phyloP scores from a whole-genome alignment of 2,329 filamentous ascomycete genomes.

The Elsinoe australis region DNA sequence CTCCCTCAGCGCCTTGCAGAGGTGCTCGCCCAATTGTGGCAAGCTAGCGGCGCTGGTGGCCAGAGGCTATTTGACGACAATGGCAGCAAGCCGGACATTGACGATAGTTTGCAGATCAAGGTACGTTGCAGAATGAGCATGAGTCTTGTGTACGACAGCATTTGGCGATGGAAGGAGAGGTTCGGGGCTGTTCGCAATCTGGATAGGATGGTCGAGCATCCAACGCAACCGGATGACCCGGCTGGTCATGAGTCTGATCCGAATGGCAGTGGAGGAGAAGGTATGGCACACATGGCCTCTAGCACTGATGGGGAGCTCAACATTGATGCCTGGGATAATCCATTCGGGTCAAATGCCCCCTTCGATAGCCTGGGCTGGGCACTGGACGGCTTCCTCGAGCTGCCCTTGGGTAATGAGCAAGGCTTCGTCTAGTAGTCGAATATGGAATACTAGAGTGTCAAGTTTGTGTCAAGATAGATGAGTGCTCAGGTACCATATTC shows the following conservation, averaged over 20 bases:
- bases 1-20: conserved; percentile 72
- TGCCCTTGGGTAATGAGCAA: conserved; percentile 42
- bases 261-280: conserved; percentile 42
- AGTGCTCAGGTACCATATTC: neutral
- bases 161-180: conserved; percentile 79
- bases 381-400: conserved; percentile 74
- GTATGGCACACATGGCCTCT: conserved; percentile 49
- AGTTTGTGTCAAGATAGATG: neutral
- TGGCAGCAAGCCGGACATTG: conserved; percentile 33
- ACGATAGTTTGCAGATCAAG: conserved; percentile 69
- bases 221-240: conserved; percentile 45
- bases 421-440: conserved; percentile 17
- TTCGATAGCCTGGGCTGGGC: conserved; percentile 94
- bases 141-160: conserved; percentile 76
- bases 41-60: conserved; percentile 39
- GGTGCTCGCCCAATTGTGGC: conserved; percentile 83
- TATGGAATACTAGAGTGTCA: neutral
- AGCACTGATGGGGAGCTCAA: conserved; percentile 1
- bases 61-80: conserved; percentile 26
- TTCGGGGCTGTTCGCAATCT: conserved; percentile 46
- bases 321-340: conserved; percentile 31
- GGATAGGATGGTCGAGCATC: conserved; percentile 65
- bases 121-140: conserved; percentile 79
- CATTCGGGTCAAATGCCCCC: conserved; percentile 58
- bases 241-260: conserved; percentile 35